Percentiles rank a stretch among this genome's conserved stretches.
phyloP scores from a whole-genome alignment of 371 early-diverging fungal species.

The Mortierella sp. region DNA sequence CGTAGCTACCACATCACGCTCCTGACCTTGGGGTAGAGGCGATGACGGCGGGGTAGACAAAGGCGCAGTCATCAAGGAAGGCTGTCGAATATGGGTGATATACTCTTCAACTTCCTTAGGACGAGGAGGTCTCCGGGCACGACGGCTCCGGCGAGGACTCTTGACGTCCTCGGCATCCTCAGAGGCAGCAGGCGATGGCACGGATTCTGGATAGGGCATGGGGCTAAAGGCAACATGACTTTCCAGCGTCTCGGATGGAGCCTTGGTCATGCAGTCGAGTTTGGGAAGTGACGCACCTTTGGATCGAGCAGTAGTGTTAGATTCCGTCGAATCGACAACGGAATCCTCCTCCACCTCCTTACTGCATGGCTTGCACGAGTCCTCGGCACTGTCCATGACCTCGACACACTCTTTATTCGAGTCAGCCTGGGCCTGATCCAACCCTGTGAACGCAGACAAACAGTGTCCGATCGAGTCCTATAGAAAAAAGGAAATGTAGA shows the following conservation, averaged over 20 bases:
- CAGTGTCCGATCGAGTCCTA: conserved; percentile 90
- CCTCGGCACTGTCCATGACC: conserved; percentile 60
- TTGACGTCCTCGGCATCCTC: conserved; percentile 39
- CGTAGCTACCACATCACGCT: conserved; percentile 3
- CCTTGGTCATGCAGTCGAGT: conserved; percentile 2
- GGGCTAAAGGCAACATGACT: neutral
- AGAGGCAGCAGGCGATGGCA: conserved; percentile 41
- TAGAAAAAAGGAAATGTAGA: conserved; percentile 7
- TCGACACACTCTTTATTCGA: conserved; percentile 79
- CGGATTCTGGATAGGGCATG: conserved; percentile 4
- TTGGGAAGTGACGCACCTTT: conserved; percentile 7
- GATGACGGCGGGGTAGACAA: conserved; percentile 41
- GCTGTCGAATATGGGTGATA: too few species aligned
- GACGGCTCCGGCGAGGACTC: conserved; percentile 31
- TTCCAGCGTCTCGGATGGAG: neutral
- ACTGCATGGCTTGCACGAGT: conserved; percentile 1
- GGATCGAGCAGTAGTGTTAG: neutral
- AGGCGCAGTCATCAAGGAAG: too few species aligned
- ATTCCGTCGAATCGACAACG: neutral
- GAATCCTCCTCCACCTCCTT: conserved; percentile 7
- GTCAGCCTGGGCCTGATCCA: conserved; percentile 72
- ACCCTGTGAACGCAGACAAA: conserved; percentile 83
- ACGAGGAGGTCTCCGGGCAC: too few species aligned
- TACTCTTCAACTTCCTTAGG: too few species aligned
- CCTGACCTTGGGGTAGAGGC: conserved; percentile 17